A percentile compares a stretch with the other conserved stretches of the same genome.
phyloP scores from a whole-genome alignment of 345 rosid species.

The Acer saccharum region DNA sequence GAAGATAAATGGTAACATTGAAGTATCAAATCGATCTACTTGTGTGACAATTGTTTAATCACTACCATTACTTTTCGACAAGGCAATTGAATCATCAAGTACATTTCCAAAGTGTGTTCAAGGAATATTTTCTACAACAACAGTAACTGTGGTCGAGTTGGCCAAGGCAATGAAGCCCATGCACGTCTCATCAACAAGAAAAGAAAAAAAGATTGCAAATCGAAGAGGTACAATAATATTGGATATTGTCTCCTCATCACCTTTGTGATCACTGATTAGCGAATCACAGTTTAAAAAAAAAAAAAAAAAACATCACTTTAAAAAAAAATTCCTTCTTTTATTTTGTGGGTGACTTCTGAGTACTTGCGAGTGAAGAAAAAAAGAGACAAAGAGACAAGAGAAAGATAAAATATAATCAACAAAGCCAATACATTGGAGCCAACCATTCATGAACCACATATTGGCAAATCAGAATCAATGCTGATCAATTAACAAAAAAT shows the following conservation, averaged over 20 bases:
- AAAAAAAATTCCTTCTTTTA: neutral
- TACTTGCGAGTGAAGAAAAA: conserved; percentile 34
- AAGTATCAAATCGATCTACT: neutral
- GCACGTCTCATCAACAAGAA: neutral
- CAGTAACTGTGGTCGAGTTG: neutral
- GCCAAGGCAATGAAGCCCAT: neutral
- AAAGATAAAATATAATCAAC: neutral
- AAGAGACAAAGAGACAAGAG: neutral
- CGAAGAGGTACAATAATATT: neutral
- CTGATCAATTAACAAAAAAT: neutral
- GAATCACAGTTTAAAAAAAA: neutral
- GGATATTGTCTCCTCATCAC: neutral
- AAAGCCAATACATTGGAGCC: neutral
- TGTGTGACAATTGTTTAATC: neutral
- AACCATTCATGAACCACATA: too few relatives aligned
- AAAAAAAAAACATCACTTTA: neutral
- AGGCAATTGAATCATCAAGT: neutral
- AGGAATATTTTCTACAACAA: neutral
- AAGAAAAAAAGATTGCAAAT: neutral
- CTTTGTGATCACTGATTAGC: too few relatives aligned
- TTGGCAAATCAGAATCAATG: neutral
- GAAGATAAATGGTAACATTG: neutral
- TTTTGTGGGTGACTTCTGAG: neutral
- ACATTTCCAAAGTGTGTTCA: neutral
- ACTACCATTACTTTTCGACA: neutral